These are phyloP conservation scores for Backusella psychrophila DNA, from an alignment of 192 early-diverging fungal genomes.

Conservation along the genomic window DNA sequence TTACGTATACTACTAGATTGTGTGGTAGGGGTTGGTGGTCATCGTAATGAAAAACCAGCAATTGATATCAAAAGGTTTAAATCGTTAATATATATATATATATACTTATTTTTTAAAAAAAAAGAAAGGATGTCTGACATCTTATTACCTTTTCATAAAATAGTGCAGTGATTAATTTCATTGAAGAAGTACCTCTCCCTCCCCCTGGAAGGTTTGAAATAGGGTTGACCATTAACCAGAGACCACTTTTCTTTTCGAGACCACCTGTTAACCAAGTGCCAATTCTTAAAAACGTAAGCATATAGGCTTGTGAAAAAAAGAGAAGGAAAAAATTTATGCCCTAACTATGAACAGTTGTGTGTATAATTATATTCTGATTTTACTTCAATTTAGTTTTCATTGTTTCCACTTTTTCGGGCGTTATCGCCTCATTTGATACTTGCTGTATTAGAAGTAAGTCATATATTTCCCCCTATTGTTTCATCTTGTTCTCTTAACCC, in stretches of 20 bases:
- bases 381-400: constrained; percentile 58
- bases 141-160: neutral
- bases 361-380: neutral
- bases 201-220: constrained; percentile 79
- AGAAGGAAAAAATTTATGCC: neutral
- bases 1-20: constrained; percentile 57
- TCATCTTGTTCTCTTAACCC: neutral
- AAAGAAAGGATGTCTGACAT: neutral
- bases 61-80: constrained; percentile 25
- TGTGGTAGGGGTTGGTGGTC: constrained; percentile 46
- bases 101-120: no score
- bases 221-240: constrained; percentile 60
- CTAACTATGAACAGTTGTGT: neutral
- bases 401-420: constrained; percentile 70
- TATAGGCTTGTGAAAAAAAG: neutral
- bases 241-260: constrained; percentile 60
- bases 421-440: constrained; percentile 65
- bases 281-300: constrained; percentile 70
- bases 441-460: constrained; percentile 63
- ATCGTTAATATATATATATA: no score
- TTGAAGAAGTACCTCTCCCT: constrained; percentile 74
- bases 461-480: neutral
- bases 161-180: constrained; percentile 56
- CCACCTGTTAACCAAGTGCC: constrained; percentile 78
- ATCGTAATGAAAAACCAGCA: constrained; percentile 1